Percentiles rank a stretch among this genome's conserved stretches.
Conservation (phyloP, 176 grass and related monocot genomes). For the Guadua angustifolia region DNA sequence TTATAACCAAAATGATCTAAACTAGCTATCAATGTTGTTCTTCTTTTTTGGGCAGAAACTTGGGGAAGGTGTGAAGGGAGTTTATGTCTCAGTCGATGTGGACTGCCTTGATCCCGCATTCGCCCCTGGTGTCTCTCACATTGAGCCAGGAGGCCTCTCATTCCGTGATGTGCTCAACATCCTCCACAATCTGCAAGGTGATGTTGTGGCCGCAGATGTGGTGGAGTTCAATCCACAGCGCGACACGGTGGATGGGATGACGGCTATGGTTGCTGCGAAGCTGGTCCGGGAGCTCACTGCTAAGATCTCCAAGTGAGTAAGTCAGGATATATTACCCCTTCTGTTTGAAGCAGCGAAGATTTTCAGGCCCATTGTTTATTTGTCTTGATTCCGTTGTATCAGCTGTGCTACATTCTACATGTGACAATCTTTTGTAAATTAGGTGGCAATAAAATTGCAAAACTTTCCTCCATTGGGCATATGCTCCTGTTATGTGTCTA, state of each 20-base stretch:
- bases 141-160: slow-evolving; percentile 94
- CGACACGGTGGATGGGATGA: slow-evolving; percentile 96
- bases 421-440: neutral
- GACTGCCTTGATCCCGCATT: slow-evolving; percentile 96
- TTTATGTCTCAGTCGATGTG: slow-evolving; percentile 86
- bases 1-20: neutral
- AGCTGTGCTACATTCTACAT: neutral
- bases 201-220: slow-evolving; percentile 83
- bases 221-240: slow-evolving; percentile 99
- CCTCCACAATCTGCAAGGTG: slow-evolving; percentile 85
- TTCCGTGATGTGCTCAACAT: slow-evolving; percentile 96
- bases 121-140: slow-evolving; percentile 91
- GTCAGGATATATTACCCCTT: neutral
- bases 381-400: neutral
- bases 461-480: neutral
- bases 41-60: slow-evolving; percentile 69
- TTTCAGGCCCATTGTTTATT: neutral
- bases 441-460: neutral
- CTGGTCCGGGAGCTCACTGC: slow-evolving; percentile 90
- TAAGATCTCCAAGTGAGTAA: slow-evolving; percentile 82
- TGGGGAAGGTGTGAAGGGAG: slow-evolving; percentile 91
- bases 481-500: too few relatives aligned
- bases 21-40: neutral
- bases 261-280: slow-evolving; percentile 94
- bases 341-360: neutral